Evolutionary conservation across 495 filamentous ascomycete genomes (phyloP).

Genomic region (Penicillium soppii): DNA sequence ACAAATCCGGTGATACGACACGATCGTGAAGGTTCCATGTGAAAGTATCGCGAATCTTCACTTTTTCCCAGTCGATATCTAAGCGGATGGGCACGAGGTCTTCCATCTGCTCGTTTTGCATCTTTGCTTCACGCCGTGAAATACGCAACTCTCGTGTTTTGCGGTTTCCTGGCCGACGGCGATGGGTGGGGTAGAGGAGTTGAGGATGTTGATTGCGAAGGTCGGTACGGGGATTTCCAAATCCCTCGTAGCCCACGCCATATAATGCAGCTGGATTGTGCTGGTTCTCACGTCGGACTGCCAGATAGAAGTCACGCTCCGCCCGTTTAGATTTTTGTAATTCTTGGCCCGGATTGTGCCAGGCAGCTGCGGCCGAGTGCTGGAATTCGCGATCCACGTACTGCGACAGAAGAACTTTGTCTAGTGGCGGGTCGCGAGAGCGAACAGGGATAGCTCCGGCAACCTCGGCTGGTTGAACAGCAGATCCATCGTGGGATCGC

Average conservation of each 20-base stretch:
- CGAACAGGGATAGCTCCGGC: slow-evolving; percentile 30
- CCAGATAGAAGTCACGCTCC: slow-evolving; percentile 54
- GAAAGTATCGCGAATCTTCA: slow-evolving; percentile 95
- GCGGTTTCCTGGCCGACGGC: slow-evolving; percentile 70
- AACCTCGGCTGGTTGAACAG: slow-evolving; percentile 30
- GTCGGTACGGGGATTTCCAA: slow-evolving; percentile 83
- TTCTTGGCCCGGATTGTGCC: slow-evolving; percentile 46
- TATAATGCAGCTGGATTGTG: slow-evolving; percentile 61
- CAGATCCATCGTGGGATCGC: slow-evolving; percentile 59
- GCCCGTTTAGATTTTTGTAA: slow-evolving; percentile 50
- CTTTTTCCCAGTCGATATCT: slow-evolving; percentile 93
- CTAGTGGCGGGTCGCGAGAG: slow-evolving; percentile 38
- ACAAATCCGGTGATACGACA: slow-evolving; percentile 71
- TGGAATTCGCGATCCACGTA: slow-evolving; percentile 76
- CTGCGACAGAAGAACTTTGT: slow-evolving; percentile 67
- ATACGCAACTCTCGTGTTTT: slow-evolving; percentile 69
- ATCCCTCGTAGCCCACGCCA: slow-evolving; percentile 85
- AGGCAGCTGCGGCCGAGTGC: slow-evolving; percentile 55
- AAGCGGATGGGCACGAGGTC: slow-evolving; percentile 87
- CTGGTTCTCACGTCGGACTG: slow-evolving; percentile 48
- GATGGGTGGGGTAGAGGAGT: slow-evolving; percentile 73
- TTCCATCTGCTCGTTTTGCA: slow-evolving; percentile 85
- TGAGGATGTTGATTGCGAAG: slow-evolving; percentile 48
- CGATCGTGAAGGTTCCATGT: slow-evolving; percentile 98
- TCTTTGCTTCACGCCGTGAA: slow-evolving; percentile 71